phyloP scores from a whole-genome alignment of 1,139 yeast genomes.

The Komagataea norvegica region DNA sequence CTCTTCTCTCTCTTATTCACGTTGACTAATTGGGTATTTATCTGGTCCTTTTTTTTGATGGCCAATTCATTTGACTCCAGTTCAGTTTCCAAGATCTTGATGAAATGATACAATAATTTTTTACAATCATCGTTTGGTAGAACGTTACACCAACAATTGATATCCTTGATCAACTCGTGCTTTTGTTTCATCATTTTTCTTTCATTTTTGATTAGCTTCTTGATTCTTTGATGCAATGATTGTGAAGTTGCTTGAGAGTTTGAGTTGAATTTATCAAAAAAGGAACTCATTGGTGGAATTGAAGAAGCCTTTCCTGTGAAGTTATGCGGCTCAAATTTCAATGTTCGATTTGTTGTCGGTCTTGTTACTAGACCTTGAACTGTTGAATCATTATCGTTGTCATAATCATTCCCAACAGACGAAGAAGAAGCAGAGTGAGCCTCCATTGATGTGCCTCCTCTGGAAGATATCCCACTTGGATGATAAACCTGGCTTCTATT shows the following conservation, averaged over 20 bases:
- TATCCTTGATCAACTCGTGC: conserved; percentile 36
- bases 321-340: conserved; percentile 1
- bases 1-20: conserved; percentile 50
- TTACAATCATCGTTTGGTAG: conserved; percentile 40
- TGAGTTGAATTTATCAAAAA: conserved; percentile 20
- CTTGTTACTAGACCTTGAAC: conserved; percentile 16
- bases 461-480: conserved; percentile 13
- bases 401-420: conserved; percentile 11
- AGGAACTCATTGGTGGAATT: conserved; percentile 14
- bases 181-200: conserved; percentile 33
- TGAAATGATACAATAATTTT: conserved; percentile 38
- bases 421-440: conserved; percentile 9
- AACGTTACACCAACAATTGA: conserved; percentile 39
- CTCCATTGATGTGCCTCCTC: conserved; percentile 8
- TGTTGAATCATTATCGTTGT: conserved; percentile 13
- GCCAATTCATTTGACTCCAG: conserved; percentile 31
- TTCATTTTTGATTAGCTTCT: conserved; percentile 35
- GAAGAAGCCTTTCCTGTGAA: conserved; percentile 9
- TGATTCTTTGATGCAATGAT: conserved; percentile 27
- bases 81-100: conserved; percentile 36
- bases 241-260: conserved; percentile 21
- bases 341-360: conserved; percentile 11
- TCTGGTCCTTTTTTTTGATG: conserved; percentile 38
- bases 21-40: conserved; percentile 39
- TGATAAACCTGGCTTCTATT: conserved; percentile 11